Base-by-base conservation (phyloP, 495 filamentous ascomycete species). In the Patellaria atrata region DNA sequence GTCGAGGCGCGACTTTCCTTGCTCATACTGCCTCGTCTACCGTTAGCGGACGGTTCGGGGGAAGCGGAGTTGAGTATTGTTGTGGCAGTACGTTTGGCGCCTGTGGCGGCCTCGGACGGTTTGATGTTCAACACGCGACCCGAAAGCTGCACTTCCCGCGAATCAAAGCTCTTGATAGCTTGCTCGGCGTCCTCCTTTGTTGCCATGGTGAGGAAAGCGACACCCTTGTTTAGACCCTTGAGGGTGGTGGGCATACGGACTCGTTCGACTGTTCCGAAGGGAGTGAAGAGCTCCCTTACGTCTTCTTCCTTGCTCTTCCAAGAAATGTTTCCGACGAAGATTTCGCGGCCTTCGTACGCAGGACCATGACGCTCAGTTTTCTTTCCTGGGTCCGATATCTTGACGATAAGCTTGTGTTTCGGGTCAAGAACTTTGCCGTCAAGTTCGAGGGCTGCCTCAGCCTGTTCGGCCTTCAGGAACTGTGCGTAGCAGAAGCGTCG, bases 401-500 rank as follows among this genome's bases (percentile, higher is more conserved):
- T 84, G 3, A 68, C 82, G 19, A 73, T 49, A 4, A 97, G 61
- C 40, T 67, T 74, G 35, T 72, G 71, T 21, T 68, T 67, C 18
- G 70, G 64, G 21, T 76, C 81, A 3, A 83, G 49, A 8, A 66
- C 52, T 37, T 68, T 74, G 5, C 79, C 77, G 51, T 94, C 65
- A 22, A 92, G 60, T 19, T 70, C 57, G 1, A 73, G 79, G 2
- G 84, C 82, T 20, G 65, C 65, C 14, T 68, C 62, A 1, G 83
- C 80, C 15, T 70, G 65, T 3, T 61, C 63, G 2, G 71, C 52
- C 22, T 36, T 71, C 24, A 73, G 64, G 54, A 94, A 94, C 28
- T 91, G 80, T 5, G 94, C 65, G 52, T 97, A 97, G 56, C 83
- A 93, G 59, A 97, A 97, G 4, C 87, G 76, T 20, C 89, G 79